phyloP scores from a whole-genome alignment of 768 basidiomycete genomes.

The Suillus plorans region DNA sequence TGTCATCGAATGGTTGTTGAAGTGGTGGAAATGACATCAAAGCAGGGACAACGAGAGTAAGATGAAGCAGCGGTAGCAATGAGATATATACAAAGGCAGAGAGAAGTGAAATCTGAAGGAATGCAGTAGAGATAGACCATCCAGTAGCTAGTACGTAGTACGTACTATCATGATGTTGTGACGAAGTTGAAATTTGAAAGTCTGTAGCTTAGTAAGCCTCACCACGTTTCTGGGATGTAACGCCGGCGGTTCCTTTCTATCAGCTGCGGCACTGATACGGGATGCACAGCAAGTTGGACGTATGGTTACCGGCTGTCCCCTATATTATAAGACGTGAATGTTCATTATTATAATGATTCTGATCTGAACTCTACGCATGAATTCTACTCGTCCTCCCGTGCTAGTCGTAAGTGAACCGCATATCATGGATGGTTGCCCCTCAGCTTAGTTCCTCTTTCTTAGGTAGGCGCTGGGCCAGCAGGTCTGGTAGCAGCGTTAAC shows the following conservation, averaged over 20 bases:
- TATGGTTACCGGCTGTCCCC: neutral
- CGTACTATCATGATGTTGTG: no score
- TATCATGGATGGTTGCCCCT: neutral
- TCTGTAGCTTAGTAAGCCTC: no score
- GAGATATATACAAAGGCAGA: no score
- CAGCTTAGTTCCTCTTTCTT: neutral
- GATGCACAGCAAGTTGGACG: neutral
- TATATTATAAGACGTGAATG: neutral
- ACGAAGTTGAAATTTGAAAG: no score
- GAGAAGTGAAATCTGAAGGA: no score
- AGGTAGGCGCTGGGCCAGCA: constrained; percentile 50
- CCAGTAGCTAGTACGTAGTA: no score
- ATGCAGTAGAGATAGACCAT: no score
- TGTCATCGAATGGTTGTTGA: no score
- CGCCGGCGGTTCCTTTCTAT: neutral
- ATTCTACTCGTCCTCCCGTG: constrained; percentile 1
- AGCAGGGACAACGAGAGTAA: no score
- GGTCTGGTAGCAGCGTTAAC: constrained; percentile 44
- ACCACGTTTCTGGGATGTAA: neutral
- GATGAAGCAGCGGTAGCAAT: no score
- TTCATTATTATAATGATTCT: no score
- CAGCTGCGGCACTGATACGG: neutral
- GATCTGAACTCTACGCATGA: neutral
- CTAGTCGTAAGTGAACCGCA: constrained; percentile 3
- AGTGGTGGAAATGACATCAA: no score